A percentile compares a stretch with the other conserved stretches of the same genome.
Conservation (phyloP, 192 early-diverging fungal genomes). For the Backusella australiensis region DNA sequence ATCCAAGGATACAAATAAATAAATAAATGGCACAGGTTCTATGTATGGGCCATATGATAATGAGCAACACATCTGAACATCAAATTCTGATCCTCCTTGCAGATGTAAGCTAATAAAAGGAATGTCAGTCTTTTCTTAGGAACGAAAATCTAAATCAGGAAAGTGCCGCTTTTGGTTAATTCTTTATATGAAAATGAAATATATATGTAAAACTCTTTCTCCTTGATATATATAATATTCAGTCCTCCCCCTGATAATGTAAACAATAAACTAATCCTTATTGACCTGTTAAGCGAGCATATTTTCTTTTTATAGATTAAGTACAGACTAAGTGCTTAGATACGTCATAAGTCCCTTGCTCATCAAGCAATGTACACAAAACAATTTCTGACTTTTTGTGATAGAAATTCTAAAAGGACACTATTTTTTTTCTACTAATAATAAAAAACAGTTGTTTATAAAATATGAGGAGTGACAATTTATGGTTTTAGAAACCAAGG, state of each 20-base stretch:
- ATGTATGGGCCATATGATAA: background rate
- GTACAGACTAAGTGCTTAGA: background rate
- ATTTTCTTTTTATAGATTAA: background rate
- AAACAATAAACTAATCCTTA: background rate
- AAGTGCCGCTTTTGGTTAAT: background rate
- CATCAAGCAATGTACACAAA: background rate
- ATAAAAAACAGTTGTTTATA: conserved; percentile 3
- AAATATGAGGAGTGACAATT: background rate
- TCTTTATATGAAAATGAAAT: background rate
- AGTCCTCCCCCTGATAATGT: background rate
- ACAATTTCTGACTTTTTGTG: background rate
- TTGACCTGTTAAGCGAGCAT: background rate
- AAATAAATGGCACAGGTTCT: background rate
- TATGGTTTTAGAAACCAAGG: background rate
- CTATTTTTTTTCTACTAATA: background rate
- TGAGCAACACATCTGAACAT: background rate
- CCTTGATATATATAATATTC: background rate
- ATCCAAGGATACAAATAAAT: background rate
- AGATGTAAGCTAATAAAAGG: background rate
- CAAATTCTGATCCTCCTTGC: background rate
- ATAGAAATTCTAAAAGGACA: background rate
- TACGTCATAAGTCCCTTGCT: background rate
- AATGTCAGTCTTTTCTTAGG: background rate
- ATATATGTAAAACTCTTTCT: background rate
- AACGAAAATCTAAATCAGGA: background rate